Evolutionary conservation across 805 yeast genomes (phyloP).

Genomic region (Saccharomyces paradoxus): DNA sequence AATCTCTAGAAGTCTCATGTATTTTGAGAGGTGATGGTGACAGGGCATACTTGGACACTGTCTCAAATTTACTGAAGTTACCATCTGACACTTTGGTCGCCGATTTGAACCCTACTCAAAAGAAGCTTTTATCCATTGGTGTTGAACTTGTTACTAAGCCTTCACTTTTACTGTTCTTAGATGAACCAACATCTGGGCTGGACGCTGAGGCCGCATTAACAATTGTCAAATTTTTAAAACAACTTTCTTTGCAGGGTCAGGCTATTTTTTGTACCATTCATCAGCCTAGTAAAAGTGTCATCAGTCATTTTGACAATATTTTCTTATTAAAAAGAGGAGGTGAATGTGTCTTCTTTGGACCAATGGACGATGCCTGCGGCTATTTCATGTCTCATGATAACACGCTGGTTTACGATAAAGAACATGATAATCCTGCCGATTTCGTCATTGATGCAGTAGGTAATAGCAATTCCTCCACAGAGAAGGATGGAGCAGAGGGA

Average conservation of each 20-base stretch:
- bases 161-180: slow-evolving; percentile 44
- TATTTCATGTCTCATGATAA: slow-evolving; percentile 46
- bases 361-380: slow-evolving; percentile 50
- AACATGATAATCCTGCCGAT: slow-evolving; percentile 64
- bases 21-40: slow-evolving; percentile 37
- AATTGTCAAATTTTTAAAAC: slow-evolving; percentile 42
- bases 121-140: slow-evolving; percentile 47
- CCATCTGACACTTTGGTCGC: slow-evolving; percentile 38
- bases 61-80: slow-evolving; percentile 38
- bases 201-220: slow-evolving; percentile 57
- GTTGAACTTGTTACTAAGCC: slow-evolving; percentile 51
- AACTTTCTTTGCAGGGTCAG: slow-evolving; percentile 45
- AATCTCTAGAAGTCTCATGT: slow-evolving; percentile 46
- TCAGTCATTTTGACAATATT: slow-evolving; percentile 52
- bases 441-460: slow-evolving; percentile 67
- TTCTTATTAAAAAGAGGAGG: slow-evolving; percentile 64
- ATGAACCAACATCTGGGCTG: slow-evolving; percentile 55
- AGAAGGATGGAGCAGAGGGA: slow-evolving; percentile 14
- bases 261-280: slow-evolving; percentile 59
- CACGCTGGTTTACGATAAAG: slow-evolving; percentile 45
- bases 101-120: slow-evolving; percentile 48
- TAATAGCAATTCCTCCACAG: slow-evolving; percentile 45
- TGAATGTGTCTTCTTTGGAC: slow-evolving; percentile 64
- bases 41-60: slow-evolving; percentile 24
- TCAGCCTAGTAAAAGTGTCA: slow-evolving; percentile 56